These are phyloP conservation scores for Torulaspora maleeae DNA, from an alignment of 805 yeast genomes.

Conservation along the genomic window DNA sequence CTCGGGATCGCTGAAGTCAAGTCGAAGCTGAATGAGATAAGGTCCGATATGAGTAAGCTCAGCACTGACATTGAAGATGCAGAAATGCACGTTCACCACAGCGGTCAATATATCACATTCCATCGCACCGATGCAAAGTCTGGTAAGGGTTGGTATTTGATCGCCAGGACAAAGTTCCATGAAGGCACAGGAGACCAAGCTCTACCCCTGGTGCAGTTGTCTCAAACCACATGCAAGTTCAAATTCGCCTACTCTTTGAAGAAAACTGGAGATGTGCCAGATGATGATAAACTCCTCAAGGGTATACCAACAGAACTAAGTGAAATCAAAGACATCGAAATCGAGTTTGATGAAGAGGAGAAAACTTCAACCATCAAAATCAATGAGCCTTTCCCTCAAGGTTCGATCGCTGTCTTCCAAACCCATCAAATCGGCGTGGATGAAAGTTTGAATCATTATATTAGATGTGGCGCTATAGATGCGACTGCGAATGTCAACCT, in stretches of 20 bases:
- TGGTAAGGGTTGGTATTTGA: slow-evolving; percentile 83
- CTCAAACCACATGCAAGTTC: slow-evolving; percentile 55
- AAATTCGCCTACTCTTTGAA: slow-evolving; percentile 56
- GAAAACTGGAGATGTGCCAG: slow-evolving; percentile 45
- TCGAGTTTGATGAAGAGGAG: slow-evolving; percentile 41
- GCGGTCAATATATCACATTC: slow-evolving; percentile 85
- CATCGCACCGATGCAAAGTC: slow-evolving; percentile 79
- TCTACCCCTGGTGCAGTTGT: slow-evolving; percentile 52
- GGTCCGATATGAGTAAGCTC: slow-evolving; percentile 53
- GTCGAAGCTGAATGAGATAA: slow-evolving; percentile 49
- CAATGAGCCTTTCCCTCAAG: slow-evolving; percentile 72
- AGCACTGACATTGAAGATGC: slow-evolving; percentile 49
- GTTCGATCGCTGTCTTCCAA: slow-evolving; percentile 80
- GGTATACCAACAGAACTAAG: slow-evolving; percentile 64
- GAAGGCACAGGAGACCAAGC: slow-evolving; percentile 44
- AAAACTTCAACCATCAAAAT: slow-evolving; percentile 51
- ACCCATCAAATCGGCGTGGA: slow-evolving; percentile 68
- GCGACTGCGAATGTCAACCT: slow-evolving; percentile 60
- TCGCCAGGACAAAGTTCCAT: slow-evolving; percentile 78
- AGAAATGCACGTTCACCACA: slow-evolving; percentile 93
- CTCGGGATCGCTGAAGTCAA: slow-evolving; percentile 78
- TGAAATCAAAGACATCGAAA: slow-evolving; percentile 46
- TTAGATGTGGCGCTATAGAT: slow-evolving; percentile 71
- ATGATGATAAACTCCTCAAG: slow-evolving; percentile 42
- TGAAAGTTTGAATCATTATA: slow-evolving; percentile 54